These are phyloP conservation scores for Sechiopsis laciniata DNA, from an alignment of 306 rosid species.

Conservation along the genomic window DNA sequence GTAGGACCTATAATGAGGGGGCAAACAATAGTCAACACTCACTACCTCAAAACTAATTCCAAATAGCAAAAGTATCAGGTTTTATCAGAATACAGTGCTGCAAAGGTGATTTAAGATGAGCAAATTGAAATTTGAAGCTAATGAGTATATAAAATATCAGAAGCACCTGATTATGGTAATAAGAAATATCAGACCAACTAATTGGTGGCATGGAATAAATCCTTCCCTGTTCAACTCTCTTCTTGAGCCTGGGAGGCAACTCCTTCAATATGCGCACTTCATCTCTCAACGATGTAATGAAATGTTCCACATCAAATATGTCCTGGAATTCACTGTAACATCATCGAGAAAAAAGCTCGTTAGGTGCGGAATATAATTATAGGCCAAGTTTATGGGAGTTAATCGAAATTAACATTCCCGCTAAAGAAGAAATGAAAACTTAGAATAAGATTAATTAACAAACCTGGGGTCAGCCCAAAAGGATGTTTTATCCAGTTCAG, in stretches of 20 bases:
- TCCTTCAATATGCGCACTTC: constrained; percentile 92
- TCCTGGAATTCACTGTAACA: constrained; percentile 75
- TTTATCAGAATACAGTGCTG: neutral
- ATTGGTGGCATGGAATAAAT: too few relatives aligned
- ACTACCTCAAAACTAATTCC: constrained; percentile 17
- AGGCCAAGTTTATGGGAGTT: neutral
- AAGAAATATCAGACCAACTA: too few relatives aligned
- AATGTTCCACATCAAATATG: constrained; percentile 89
- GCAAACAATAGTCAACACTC: neutral
- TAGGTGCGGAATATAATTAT: constrained; percentile 10
- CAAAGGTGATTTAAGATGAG: neutral
- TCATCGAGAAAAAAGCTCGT: neutral
- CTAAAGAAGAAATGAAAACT: neutral
- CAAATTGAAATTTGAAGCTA: neutral
- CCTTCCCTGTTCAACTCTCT: constrained; percentile 55
- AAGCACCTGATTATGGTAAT: neutral
- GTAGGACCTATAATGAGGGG: constrained; percentile 53
- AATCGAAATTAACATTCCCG: neutral
- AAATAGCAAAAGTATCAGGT: neutral
- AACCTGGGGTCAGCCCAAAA: constrained; percentile 99
- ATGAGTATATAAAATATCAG: constrained; percentile 3
- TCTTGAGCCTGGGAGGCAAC: constrained; percentile 87
- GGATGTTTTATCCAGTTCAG: constrained; percentile 83
- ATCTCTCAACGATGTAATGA: constrained; percentile 88
- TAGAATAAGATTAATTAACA: constrained; percentile 6